Base-by-base conservation (phyloP, 2,329 filamentous ascomycete genomes). In the Paraconiothyrium brasiliense region DNA sequence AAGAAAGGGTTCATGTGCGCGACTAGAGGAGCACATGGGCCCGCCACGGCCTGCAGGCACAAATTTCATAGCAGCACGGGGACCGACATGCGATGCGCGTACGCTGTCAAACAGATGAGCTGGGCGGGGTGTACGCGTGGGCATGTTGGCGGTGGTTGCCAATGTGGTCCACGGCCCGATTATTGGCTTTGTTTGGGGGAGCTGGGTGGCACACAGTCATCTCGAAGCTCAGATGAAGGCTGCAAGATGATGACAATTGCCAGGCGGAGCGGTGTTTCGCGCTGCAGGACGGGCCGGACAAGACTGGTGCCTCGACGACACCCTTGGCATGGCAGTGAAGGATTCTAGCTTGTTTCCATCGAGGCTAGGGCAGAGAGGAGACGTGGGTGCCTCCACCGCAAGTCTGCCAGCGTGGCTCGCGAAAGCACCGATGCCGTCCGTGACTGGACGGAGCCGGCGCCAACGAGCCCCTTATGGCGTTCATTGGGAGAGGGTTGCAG, bases 381-480 rank as follows among this genome's bases (percentile, higher is more conserved):
- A 58, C 43, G 54, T 48, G 39, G 37, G 39, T 61, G 64, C 27
- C 1, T 30, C 27, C 27, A 30, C 27, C 27, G 27, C 27, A 4
- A 30, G 27, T 30, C 27, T 30, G 27, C 52, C 66, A 71, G 72
- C 69, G 71, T 75, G 71, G 72, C 74, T 70, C 70, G 60, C 63
- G 52, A 61, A 63, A 58, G 68, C 47, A 59, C 16, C 37, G 47
- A 51, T 34, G 43, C 34, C 35, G 54, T 22, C 39, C 44, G 8
- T 58, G 54, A 47, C 32, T 55, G 58, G 48, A 54, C 14, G 46
- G 14, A 13, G 39, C 22, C 32, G 24, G 62, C 65, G 60, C 63
- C 66, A 65, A 46, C 63, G 69, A 62, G 65, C 70, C 66, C 67
- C 67, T 72, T 66, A 60, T 57, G 48, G 54, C 63, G 67, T 70